Conservation (phyloP, 2,329 filamentous ascomycete species). For the Fusarium pseudograminearum region DNA sequence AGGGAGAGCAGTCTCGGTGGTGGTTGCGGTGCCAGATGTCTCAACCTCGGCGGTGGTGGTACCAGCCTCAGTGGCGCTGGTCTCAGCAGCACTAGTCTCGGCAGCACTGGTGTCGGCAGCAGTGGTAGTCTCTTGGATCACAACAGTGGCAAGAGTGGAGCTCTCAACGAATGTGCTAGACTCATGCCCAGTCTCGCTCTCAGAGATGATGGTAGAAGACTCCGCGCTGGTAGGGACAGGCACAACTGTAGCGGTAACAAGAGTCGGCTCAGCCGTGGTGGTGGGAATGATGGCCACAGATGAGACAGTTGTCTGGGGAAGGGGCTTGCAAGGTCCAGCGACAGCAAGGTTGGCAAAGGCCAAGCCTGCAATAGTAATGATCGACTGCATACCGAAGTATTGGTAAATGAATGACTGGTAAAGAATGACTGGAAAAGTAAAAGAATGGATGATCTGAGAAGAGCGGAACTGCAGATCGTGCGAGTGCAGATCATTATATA, state of each 20-base stretch:
- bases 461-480: not conserved
- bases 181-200: not conserved
- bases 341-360: constrained; percentile 14
- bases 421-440: constrained; percentile 3
- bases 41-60: not conserved
- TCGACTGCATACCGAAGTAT: constrained; percentile 3
- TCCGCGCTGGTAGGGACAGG: not conserved
- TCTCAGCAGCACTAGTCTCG: not conserved
- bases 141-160: not conserved
- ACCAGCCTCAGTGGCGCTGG: not conserved
- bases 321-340: constrained; percentile 10
- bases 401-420: constrained; percentile 2
- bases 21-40: not conserved
- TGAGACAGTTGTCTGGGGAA: not conserved
- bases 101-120: not conserved
- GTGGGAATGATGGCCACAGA: not conserved
- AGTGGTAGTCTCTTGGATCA: not conserved
- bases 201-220: not conserved
- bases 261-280: not conserved
- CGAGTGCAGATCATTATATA: constrained; percentile 2
- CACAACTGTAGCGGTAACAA: not conserved
- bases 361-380: constrained; percentile 17
- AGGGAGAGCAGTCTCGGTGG: constrained; percentile 1
- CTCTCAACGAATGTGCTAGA: not conserved
- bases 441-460: not conserved